Evolutionary conservation across 768 basidiomycete genomes (phyloP).

Genomic region (Tulasnella sp.): DNA sequence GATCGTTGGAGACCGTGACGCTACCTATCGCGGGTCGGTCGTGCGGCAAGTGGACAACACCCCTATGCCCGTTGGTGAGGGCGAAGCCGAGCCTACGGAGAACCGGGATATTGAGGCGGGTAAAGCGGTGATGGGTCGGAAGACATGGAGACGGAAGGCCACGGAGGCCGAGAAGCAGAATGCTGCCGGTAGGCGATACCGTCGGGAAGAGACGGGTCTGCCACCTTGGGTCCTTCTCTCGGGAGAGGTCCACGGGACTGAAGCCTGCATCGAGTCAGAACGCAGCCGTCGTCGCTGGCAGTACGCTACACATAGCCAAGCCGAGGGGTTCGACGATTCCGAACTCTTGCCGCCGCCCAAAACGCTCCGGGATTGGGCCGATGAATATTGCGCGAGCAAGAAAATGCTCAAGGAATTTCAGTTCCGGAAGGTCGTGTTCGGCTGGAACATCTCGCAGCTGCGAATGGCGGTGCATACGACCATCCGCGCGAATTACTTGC

Average conservation of each 20-base stretch:
- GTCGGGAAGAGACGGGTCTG: constrained; percentile 26
- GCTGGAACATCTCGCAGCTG: constrained; percentile 40
- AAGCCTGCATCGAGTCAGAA: constrained; percentile 8
- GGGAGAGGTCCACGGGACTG: background rate
- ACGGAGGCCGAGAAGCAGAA: constrained; percentile 28
- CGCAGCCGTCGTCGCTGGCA: background rate
- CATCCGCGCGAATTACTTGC: constrained; percentile 30
- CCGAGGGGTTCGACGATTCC: constrained; percentile 1
- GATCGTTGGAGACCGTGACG: constrained; percentile 49
- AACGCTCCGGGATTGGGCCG: constrained; percentile 66
- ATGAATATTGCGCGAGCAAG: constrained; percentile 59
- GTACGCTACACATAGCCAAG: background rate
- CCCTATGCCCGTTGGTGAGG: constrained; percentile 18
- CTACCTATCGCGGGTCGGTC: constrained; percentile 54
- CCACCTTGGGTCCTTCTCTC: constrained; percentile 35
- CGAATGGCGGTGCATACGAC: constrained; percentile 23
- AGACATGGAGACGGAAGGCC: constrained; percentile 24
- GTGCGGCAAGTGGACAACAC: constrained; percentile 39
- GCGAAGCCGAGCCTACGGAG: constrained; percentile 12
- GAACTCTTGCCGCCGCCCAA: constrained; percentile 34
- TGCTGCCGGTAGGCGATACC: background rate
- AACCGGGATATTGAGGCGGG: constrained; percentile 26
- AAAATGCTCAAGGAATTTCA: constrained; percentile 69
- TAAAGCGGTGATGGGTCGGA: background rate
- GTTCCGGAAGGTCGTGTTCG: constrained; percentile 56